Evolutionary conservation across 306 rosid species (phyloP).

Genomic region (Dryas drummondii): DNA sequence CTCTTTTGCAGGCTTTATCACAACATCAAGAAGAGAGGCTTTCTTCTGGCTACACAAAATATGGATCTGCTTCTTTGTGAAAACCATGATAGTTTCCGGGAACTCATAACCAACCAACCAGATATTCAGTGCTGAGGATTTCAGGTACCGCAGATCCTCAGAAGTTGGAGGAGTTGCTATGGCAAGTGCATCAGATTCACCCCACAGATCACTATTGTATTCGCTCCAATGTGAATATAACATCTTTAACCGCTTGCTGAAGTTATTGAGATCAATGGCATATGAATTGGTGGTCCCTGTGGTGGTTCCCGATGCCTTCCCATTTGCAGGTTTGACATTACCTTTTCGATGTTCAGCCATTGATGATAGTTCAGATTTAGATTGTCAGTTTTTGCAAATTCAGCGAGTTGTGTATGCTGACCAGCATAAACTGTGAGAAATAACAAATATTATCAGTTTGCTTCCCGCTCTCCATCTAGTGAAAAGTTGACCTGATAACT

Average conservation of each 20-base stretch:
- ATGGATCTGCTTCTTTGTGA: conserved; percentile 38
- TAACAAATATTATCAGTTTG: conserved; percentile 9
- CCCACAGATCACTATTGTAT: conserved; percentile 21
- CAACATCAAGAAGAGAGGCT: conserved; percentile 27
- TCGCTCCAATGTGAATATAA: conserved; percentile 31
- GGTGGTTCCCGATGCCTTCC: conserved; percentile 22
- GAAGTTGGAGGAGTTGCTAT: conserved; percentile 39
- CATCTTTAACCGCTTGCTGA: conserved; percentile 28
- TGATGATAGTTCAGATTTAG: neutral
- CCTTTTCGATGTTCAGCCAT: conserved; percentile 34
- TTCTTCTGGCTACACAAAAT: conserved; percentile 42
- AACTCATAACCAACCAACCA: conserved; percentile 39
- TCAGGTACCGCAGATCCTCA: conserved; percentile 40
- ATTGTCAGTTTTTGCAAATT: neutral
- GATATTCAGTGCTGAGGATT: conserved; percentile 34
- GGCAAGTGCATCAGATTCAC: conserved; percentile 26
- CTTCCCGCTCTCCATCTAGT: neutral
- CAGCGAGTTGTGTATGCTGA: conserved; percentile 16
- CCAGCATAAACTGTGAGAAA: conserved; percentile 26
- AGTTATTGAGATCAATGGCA: conserved; percentile 26
- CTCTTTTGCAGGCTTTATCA: conserved; percentile 34
- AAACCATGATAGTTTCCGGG: conserved; percentile 39
- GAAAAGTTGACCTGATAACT: conserved; percentile 12
- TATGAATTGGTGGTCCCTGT: conserved; percentile 12
- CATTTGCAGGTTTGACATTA: conserved; percentile 22